Conservation (phyloP, 1,284 basidiomycete genomes). For the Vanrija humicola region DNA sequence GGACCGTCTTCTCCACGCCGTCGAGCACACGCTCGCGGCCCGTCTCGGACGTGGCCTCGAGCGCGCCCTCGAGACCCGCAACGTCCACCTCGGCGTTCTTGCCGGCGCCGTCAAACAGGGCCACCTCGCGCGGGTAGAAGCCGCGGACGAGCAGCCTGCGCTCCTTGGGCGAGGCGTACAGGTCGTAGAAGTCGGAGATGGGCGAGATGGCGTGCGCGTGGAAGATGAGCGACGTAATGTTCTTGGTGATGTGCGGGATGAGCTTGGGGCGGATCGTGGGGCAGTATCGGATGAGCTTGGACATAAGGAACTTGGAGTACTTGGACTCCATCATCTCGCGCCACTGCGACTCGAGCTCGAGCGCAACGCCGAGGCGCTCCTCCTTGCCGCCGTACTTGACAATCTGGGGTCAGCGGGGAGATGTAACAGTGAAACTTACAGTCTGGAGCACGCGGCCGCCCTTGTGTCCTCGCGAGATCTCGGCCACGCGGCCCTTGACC, state of each 20-base stretch:
- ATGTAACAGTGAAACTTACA: conserved; percentile 32
- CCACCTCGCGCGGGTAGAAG: conserved; percentile 81
- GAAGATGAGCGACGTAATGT: conserved; percentile 67
- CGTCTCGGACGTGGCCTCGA: conserved; percentile 63
- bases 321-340: conserved; percentile 73
- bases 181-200: conserved; percentile 78
- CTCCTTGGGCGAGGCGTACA: conserved; percentile 77
- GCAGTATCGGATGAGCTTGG: conserved; percentile 73
- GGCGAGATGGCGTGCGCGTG: conserved; percentile 77
- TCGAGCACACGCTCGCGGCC: conserved; percentile 62
- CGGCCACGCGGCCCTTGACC: conserved; percentile 71
- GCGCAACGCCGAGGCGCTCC: conserved; percentile 71
- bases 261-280: conserved; percentile 63
- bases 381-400: conserved; percentile 77
- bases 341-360: conserved; percentile 74
- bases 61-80: conserved; percentile 59
- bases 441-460: conserved; percentile 83
- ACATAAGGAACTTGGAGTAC: conserved; percentile 87
- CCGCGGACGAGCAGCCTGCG: conserved; percentile 71
- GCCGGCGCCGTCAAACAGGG: conserved; percentile 67
- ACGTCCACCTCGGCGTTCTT: conserved; percentile 33
- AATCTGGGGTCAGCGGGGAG: conserved; percentile 43
- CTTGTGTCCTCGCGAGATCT: conserved; percentile 83
- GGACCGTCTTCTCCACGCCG: conserved; percentile 66
- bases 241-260: conserved; percentile 67